Conservation (phyloP, 139 green algal species). For the Chlorella sorokiniana region DNA sequence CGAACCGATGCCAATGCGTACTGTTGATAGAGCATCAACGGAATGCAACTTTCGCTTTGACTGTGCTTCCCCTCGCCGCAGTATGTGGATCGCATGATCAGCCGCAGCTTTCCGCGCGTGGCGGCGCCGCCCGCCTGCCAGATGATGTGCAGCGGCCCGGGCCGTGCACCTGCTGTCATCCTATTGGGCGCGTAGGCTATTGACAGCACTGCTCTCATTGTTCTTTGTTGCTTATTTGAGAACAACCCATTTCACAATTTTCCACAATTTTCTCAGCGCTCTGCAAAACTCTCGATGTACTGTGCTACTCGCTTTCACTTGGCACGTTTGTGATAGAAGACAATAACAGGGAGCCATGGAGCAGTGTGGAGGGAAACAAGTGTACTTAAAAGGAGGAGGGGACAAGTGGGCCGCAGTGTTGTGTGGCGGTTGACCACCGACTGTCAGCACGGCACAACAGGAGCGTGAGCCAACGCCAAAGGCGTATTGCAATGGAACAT, state of each 20-base stretch:
- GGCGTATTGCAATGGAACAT: too few relatives aligned
- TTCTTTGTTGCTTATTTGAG: not conserved
- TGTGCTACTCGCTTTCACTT: too few relatives aligned
- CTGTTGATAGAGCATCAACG: not conserved
- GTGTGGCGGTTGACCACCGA: not conserved
- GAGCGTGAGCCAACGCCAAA: not conserved
- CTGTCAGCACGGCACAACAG: not conserved
- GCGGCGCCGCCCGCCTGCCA: not conserved
- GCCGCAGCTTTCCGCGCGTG: constrained; percentile 9
- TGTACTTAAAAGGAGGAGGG: too few relatives aligned
- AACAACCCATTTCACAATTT: not conserved
- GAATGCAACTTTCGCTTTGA: not conserved
- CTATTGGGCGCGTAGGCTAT: not conserved
- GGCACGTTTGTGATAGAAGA: too few relatives aligned
- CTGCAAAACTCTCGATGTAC: too few relatives aligned
- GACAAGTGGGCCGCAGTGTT: too few relatives aligned
- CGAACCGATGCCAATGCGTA: too few relatives aligned
- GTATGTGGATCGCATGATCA: constrained; percentile 40
- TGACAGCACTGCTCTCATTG: not conserved
- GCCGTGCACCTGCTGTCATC: constrained; percentile 22
- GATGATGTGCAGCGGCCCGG: constrained; percentile 11
- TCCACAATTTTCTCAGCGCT: too few relatives aligned
- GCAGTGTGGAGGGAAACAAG: too few relatives aligned
- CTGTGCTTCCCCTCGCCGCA: not conserved
- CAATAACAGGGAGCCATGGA: too few relatives aligned